phyloP scores from a whole-genome alignment of 2,329 filamentous ascomycete species.

The Trichophyton simii region DNA sequence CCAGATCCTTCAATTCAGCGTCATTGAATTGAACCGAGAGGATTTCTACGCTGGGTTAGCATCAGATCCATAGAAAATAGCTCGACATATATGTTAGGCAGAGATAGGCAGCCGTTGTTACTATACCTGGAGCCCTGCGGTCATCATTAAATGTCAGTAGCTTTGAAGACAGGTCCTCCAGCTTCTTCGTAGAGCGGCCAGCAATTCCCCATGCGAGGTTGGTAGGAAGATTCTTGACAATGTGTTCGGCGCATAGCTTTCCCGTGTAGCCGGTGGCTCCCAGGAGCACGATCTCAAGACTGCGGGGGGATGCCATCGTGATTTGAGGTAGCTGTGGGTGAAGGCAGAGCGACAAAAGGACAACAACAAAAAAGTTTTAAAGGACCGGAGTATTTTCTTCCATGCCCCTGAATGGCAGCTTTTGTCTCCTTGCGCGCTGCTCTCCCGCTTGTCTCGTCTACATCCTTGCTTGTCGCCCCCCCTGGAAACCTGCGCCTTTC shows the following conservation, averaged over 20 bases:
- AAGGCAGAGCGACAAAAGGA: background rate
- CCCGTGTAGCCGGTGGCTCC: constrained; percentile 76
- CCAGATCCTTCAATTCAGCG: constrained; percentile 40
- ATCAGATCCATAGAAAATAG: background rate
- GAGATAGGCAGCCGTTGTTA: too few relatives aligned
- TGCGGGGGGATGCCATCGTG: constrained; percentile 20
- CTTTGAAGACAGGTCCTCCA: constrained; percentile 55
- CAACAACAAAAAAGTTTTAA: background rate
- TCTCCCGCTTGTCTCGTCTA: too few relatives aligned
- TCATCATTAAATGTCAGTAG: constrained; percentile 56
- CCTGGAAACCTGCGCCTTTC: too few relatives aligned
- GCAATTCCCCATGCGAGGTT: constrained; percentile 79
- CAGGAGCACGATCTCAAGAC: constrained; percentile 55
- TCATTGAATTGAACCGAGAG: constrained; percentile 37
- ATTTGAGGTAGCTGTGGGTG: background rate
- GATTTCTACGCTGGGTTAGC: background rate
- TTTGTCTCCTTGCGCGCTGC: background rate
- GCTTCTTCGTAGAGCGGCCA: constrained; percentile 65
- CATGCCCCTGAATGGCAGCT: background rate
- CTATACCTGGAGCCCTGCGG: constrained; percentile 52
- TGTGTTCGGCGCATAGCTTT: constrained; percentile 60
- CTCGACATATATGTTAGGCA: constrained; percentile 18
- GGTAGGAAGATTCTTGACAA: constrained; percentile 56
- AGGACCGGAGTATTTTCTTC: background rate
- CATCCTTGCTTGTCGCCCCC: background rate